Evolutionary conservation across 2,329 filamentous ascomycete species (phyloP).

Genomic region (Emmonsiellopsis sp.): DNA sequence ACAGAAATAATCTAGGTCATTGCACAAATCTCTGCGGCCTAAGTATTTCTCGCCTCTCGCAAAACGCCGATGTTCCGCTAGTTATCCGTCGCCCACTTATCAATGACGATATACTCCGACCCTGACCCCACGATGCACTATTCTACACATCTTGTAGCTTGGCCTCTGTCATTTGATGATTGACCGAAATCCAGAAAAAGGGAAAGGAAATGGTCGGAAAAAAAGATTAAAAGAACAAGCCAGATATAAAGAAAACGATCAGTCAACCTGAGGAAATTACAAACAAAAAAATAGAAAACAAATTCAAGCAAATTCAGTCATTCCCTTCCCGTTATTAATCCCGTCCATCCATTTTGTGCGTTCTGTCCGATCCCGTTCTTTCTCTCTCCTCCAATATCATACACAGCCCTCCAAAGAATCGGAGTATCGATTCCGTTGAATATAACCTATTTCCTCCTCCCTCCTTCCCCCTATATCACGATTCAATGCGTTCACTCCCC

Average conservation of each 20-base stretch:
- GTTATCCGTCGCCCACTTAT: neutral
- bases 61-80: neutral
- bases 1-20: no score
- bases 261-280: neutral
- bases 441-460: neutral
- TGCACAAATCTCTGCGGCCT: neutral
- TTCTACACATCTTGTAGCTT: neutral
- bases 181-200: neutral
- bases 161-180: no score
- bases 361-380: no score
- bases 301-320: no score
- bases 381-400: neutral
- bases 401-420: neutral
- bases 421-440: neutral
- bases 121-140: neutral
- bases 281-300: no score
- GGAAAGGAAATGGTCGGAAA: neutral
- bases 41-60: neutral
- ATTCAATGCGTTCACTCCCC: constrained; percentile 3
- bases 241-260: neutral
- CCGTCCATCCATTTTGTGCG: no score
- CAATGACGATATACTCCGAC: neutral
- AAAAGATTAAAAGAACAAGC: neutral
- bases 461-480: neutral
- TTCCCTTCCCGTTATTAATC: no score